A percentile compares a stretch with the other conserved stretches of the same genome.
phyloP scores from a whole-genome alignment of 441 rosid species.

The Populus tomentosa region DNA sequence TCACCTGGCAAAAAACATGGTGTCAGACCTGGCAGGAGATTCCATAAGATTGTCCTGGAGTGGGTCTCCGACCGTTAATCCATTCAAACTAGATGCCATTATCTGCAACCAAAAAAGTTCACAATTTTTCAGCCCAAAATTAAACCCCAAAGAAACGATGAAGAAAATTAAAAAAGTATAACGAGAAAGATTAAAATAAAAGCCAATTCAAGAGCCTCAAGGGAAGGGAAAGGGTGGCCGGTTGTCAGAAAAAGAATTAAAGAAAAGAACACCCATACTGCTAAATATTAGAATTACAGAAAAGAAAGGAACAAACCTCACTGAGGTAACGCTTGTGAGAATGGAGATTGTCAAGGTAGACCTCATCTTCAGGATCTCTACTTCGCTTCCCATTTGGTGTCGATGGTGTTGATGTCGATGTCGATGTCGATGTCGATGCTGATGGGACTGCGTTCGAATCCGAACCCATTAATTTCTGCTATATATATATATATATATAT shows the following conservation, averaged over 20 bases:
- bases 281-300: background rate
- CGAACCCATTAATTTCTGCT: constrained; percentile 35
- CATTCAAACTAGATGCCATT: constrained; percentile 97
- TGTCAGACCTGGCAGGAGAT: constrained; percentile 70
- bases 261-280: background rate
- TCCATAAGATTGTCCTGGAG: constrained; percentile 78
- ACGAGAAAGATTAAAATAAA: background rate
- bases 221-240: background rate
- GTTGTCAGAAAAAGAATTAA: background rate
- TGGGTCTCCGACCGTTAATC: constrained; percentile 88
- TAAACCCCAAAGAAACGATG: background rate
- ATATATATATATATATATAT: no score
- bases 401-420: background rate
- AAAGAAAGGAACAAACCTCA: constrained; percentile 41
- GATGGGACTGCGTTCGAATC: constrained; percentile 29
- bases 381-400: constrained; percentile 65
- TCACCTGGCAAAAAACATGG: constrained; percentile 52
- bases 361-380: constrained; percentile 90
- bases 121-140: background rate
- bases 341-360: constrained; percentile 81
- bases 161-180: background rate
- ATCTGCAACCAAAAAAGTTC: constrained; percentile 36
- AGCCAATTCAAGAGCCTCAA: background rate
- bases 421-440: constrained; percentile 41
- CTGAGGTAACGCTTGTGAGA: constrained; percentile 95